phyloP scores from a whole-genome alignment of 768 basidiomycete genomes.

The Cubamyces lactineus region DNA sequence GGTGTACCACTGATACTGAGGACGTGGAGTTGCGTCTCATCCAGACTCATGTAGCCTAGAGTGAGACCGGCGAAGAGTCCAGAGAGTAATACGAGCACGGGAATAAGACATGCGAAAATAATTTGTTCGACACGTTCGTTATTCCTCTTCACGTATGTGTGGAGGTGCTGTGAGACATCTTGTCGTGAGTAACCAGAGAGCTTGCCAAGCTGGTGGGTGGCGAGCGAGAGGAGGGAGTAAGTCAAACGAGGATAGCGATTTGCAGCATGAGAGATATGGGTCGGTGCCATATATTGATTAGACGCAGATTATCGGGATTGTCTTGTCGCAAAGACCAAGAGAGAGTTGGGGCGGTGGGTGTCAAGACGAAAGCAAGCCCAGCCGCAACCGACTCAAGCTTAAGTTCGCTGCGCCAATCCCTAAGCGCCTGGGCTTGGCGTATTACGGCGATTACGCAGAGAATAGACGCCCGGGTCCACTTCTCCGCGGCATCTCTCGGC shows the following conservation, averaged over 20 bases:
- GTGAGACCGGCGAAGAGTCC: slow-evolving; percentile 87
- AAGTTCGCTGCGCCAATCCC: neutral
- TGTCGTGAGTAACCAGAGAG: slow-evolving; percentile 15
- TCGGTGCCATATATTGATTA: slow-evolving; percentile 18
- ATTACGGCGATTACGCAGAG: slow-evolving; percentile 9
- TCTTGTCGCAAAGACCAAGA: slow-evolving; percentile 4
- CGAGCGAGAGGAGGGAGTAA: slow-evolving; percentile 22
- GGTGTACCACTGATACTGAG: slow-evolving; percentile 78
- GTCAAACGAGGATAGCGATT: slow-evolving; percentile 21
- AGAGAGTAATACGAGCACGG: slow-evolving; percentile 73
- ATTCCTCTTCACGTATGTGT: slow-evolving; percentile 36
- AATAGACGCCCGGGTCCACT: neutral
- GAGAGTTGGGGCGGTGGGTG: neutral
- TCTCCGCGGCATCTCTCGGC: slow-evolving; percentile 4
- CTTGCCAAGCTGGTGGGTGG: slow-evolving; percentile 21
- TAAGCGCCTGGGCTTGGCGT: neutral
- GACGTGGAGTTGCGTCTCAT: slow-evolving; percentile 86
- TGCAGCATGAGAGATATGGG: slow-evolving; percentile 15
- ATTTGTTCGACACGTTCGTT: slow-evolving; percentile 35
- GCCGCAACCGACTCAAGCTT: neutral
- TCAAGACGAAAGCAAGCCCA: neutral
- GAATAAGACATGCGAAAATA: slow-evolving; percentile 60
- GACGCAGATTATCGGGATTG: neutral
- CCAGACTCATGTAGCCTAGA: slow-evolving; percentile 86
- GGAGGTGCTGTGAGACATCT: slow-evolving; percentile 17